Percentiles rank a stretch among this genome's conserved stretches.
Evolutionary conservation across 176 grass and related monocot genomes (phyloP).

Genomic region (Poa pratensis): DNA sequence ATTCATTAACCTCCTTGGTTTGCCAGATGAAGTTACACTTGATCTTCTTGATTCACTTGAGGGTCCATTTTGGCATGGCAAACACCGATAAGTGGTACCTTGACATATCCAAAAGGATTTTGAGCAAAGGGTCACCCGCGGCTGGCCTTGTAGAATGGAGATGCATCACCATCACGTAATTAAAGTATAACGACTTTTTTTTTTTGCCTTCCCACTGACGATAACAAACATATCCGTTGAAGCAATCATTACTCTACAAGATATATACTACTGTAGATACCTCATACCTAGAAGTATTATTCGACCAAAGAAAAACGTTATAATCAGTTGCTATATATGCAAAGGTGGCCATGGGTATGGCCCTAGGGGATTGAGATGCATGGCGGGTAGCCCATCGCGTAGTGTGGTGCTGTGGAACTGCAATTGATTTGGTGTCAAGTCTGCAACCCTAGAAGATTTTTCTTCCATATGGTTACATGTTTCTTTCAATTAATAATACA

Average conservation of each 20-base stretch:
- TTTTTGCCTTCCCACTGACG: background rate
- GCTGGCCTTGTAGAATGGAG: no score
- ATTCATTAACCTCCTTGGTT: no score
- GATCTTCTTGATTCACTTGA: background rate
- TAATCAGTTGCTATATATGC: background rate
- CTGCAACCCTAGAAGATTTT: background rate
- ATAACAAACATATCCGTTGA: background rate
- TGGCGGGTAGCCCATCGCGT: background rate
- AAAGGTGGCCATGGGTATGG: background rate
- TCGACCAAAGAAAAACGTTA: background rate
- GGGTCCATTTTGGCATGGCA: background rate
- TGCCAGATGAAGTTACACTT: no score
- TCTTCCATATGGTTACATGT: background rate
- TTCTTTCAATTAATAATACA: background rate
- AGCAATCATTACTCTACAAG: background rate
- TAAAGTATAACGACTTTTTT: background rate
- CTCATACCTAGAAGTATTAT: background rate
- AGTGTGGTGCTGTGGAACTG: background rate
- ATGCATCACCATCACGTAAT: background rate
- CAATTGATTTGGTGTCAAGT: background rate
- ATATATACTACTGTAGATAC: background rate
- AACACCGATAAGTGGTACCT: background rate
- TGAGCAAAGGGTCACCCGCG: background rate
- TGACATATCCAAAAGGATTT: background rate
- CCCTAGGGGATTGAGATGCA: background rate